Evolutionary conservation across 1,139 yeast species (phyloP), one percentile per base, ranked within the genome.

Genomic region (Magnusiomyces tetraspermus): DNA sequence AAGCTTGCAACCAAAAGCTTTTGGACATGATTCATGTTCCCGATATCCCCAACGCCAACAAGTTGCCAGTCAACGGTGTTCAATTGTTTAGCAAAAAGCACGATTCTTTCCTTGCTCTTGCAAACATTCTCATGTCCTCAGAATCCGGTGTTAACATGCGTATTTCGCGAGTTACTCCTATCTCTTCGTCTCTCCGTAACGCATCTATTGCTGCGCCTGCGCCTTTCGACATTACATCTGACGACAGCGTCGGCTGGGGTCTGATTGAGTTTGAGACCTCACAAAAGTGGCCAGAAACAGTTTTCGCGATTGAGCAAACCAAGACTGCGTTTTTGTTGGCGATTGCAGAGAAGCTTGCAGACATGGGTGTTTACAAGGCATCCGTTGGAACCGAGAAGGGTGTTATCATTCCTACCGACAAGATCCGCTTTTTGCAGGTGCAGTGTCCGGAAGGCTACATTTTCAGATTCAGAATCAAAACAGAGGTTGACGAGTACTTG

Each of bases 251-350:
- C 74, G 87, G 85, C 59, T 89, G 85, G 50, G 82, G 83, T 26
- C 76, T 90, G 13, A 68, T 94, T 48, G 96, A 89, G 67, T 88
- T 94, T 67, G 98, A 94, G 70, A 74, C 86, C 2, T 85, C 96
- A 1, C 76, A 81, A n/a, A 81, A 82, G 67, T 94, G 98, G 99
- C 98, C 99, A 0, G 96, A 87, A 68, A 96, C 92, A 66, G 67
- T 88, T 3, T 72, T 76, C 38, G 90, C 97, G 0, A 72, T 89
- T 54, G 98, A 92, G 65, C 83, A 84, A 62, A 85, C 96, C 19
- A 94, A 94, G 65, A 78, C 92, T 40, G 98, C 97, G 5, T 87
- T 94, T 60, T 71, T 92, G 60, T 67, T 94, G 50, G 85, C 85
- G 61, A 78, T 90, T 19, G 76, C 79, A 57, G 88, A 86, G 54